Evolutionary conservation across 1,284 basidiomycete species (phyloP).

Genomic region (Lignosus rhinocerotis): DNA sequence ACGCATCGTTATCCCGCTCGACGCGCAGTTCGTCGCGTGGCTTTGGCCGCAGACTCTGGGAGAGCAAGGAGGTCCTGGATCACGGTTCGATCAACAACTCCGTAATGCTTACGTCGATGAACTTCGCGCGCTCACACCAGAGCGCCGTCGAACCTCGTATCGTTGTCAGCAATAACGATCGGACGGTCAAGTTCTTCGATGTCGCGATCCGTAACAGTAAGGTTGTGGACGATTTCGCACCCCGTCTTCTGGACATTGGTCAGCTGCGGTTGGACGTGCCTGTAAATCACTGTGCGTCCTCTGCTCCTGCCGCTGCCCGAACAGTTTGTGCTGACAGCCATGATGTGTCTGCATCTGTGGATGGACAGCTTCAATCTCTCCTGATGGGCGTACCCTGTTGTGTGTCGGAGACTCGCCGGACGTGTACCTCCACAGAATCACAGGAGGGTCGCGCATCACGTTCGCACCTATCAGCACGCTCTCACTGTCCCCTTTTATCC

Average conservation of each 20-base stretch:
- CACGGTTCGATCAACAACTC: slow-evolving; percentile 82
- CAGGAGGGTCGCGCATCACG: slow-evolving; percentile 54
- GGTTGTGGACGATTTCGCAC: slow-evolving; percentile 34
- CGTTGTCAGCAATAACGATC: slow-evolving; percentile 83
- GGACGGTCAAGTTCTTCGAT: slow-evolving; percentile 75
- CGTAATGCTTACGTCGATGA: slow-evolving; percentile 67
- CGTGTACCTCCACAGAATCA: slow-evolving; percentile 73
- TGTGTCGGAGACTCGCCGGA: slow-evolving; percentile 86
- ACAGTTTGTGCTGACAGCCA: slow-evolving; percentile 18
- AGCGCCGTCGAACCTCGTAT: slow-evolving; percentile 71
- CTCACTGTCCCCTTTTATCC: slow-evolving; percentile 54
- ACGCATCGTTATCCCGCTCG: slow-evolving; percentile 21
- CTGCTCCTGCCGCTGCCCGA: slow-evolving; percentile 9
- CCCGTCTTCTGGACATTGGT: slow-evolving; percentile 54
- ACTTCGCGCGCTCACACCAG: slow-evolving; percentile 54
- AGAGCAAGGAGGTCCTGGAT: slow-evolving; percentile 53
- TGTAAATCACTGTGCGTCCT: slow-evolving; percentile 60
- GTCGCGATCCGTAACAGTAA: slow-evolving; percentile 47
- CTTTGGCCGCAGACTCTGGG: slow-evolving; percentile 48
- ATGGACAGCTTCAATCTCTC: slow-evolving; percentile 75
- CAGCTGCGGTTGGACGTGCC: slow-evolving; percentile 63
- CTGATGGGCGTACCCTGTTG: slow-evolving; percentile 79
- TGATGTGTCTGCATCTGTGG: not conserved
- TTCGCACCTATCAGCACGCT: slow-evolving; percentile 60
- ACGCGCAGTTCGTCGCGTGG: slow-evolving; percentile 23